Evolutionary conservation across 306 rosid species (phyloP).

Genomic region (Oxytropis ochrocephala): DNA sequence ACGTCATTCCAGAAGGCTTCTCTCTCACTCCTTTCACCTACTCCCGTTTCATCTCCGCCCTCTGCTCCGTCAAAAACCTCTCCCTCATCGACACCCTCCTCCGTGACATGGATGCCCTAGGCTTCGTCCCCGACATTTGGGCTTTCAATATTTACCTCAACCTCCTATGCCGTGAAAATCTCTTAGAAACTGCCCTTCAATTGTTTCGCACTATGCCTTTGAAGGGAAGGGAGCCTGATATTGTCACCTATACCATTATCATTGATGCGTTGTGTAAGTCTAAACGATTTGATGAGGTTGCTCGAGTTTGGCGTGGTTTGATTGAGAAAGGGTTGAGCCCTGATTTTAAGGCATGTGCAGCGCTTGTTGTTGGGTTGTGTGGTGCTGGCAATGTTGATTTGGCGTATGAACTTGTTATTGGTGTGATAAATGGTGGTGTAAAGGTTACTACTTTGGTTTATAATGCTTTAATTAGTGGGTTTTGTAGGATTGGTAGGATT

Average conservation of each 20-base stretch:
- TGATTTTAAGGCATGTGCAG: conserved; percentile 55
- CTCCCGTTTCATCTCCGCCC: conserved; percentile 81
- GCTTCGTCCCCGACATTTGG: conserved; percentile 76
- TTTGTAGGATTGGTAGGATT: conserved; percentile 55
- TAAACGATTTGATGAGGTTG: conserved; percentile 41
- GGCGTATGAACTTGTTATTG: conserved; percentile 75
- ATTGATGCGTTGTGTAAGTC: conserved; percentile 63
- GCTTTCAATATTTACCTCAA: conserved; percentile 73
- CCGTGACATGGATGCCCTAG: conserved; percentile 52
- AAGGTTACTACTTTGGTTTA: conserved; percentile 49
- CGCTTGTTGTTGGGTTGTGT: conserved; percentile 76
- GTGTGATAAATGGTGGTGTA: conserved; percentile 45
- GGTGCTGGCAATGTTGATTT: conserved; percentile 70
- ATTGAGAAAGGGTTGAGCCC: conserved; percentile 48
- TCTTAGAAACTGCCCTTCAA: conserved; percentile 39
- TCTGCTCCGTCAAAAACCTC: conserved; percentile 49
- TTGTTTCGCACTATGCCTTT: conserved; percentile 40
- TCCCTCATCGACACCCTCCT: conserved; percentile 52
- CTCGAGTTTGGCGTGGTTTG: conserved; percentile 52
- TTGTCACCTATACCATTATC: conserved; percentile 61
- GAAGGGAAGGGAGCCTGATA: conserved; percentile 64
- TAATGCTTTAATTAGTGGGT: conserved; percentile 72
- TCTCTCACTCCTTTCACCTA: conserved; percentile 77
- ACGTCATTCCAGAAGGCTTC: conserved; percentile 65
- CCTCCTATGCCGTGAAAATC: conserved; percentile 49